A percentile compares a stretch with the other conserved stretches of the same genome.
phyloP scores from a whole-genome alignment of 1,284 basidiomycete species.

The Pseudozyma thailandica region DNA sequence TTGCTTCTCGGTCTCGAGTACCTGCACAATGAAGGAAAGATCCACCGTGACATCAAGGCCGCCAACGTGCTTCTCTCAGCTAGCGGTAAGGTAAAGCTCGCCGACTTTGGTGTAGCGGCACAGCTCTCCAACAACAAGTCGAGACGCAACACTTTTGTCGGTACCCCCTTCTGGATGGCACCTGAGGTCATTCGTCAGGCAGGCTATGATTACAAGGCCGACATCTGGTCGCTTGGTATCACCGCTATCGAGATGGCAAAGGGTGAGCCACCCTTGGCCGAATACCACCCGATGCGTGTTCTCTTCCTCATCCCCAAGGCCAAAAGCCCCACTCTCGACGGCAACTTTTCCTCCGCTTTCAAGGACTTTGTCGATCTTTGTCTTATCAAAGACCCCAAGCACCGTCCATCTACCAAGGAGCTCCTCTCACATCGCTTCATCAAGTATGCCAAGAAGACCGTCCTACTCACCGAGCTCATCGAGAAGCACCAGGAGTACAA shows the following conservation, averaged over 20 bases:
- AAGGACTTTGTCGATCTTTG: slow-evolving; percentile 92
- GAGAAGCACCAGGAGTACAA: slow-evolving; percentile 71
- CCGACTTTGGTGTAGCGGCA: slow-evolving; percentile 95
- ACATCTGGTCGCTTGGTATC: slow-evolving; percentile 71
- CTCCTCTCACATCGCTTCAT: slow-evolving; percentile 93
- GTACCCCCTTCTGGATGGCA: slow-evolving; percentile 97
- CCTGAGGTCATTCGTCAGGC: slow-evolving; percentile 96
- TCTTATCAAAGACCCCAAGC: slow-evolving; percentile 87
- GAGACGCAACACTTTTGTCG: slow-evolving; percentile 88
- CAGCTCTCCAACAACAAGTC: slow-evolving; percentile 82
- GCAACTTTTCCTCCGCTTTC: slow-evolving; percentile 83
- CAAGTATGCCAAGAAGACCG: slow-evolving; percentile 79
- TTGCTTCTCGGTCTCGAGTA: slow-evolving; percentile 93
- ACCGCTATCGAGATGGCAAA: slow-evolving; percentile 70
- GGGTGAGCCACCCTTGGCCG: slow-evolving; percentile 70
- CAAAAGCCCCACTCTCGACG: slow-evolving; percentile 89
- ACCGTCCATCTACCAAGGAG: slow-evolving; percentile 90
- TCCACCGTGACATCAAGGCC: slow-evolving; percentile 98
- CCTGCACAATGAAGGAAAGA: slow-evolving; percentile 91
- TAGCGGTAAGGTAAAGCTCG: slow-evolving; percentile 91
- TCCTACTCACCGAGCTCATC: slow-evolving; percentile 84
- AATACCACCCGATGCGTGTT: slow-evolving; percentile 71
- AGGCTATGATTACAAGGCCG: slow-evolving; percentile 73
- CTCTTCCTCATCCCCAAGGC: slow-evolving; percentile 72
- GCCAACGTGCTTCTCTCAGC: slow-evolving; percentile 93